phyloP scores from a whole-genome alignment of 495 filamentous ascomycete species.

The Penicillium macrosclerotiorum region DNA sequence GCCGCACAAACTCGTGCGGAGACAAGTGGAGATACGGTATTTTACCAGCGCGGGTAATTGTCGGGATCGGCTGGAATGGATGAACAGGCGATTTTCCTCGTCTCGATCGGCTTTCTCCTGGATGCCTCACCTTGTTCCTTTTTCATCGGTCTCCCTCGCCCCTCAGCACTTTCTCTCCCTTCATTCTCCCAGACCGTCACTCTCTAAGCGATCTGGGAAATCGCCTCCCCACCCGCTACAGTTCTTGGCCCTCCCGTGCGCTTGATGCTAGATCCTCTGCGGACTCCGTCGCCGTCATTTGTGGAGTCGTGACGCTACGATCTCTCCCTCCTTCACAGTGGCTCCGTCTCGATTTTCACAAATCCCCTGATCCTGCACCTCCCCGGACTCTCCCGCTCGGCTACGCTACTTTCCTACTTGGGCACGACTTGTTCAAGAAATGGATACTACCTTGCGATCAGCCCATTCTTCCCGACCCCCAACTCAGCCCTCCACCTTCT shows the following conservation, averaged over 20 bases:
- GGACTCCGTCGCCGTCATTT: slow-evolving; percentile 9
- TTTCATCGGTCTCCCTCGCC: no score
- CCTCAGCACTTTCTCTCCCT: not conserved
- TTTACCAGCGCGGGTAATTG: slow-evolving; percentile 22
- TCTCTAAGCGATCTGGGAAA: slow-evolving; percentile 13
- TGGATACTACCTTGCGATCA: slow-evolving; percentile 22
- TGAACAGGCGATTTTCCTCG: not conserved
- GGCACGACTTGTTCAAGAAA: slow-evolving; percentile 3
- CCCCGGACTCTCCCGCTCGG: not conserved
- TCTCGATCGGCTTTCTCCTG: not conserved
- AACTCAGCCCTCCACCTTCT: slow-evolving; percentile 11
- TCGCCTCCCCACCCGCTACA: not conserved
- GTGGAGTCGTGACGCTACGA: slow-evolving; percentile 7
- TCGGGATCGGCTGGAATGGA: slow-evolving; percentile 20
- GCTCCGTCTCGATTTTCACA: slow-evolving; percentile 4
- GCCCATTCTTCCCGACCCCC: slow-evolving; percentile 15
- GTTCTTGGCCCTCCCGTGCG: not conserved
- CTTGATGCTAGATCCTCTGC: slow-evolving; percentile 1
- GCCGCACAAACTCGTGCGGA: not conserved
- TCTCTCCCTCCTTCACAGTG: slow-evolving; percentile 6
- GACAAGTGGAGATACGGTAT: slow-evolving; percentile 16
- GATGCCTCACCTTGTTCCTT: not conserved
- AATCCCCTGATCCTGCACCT: slow-evolving; percentile 4
- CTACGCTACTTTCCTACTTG: not conserved
- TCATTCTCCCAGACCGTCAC: slow-evolving; percentile 10